A percentile compares a stretch with the other conserved stretches of the same genome.
Conservation (phyloP, 2,329 filamentous ascomycete genomes). For the Drechslerella coelobrocha region DNA sequence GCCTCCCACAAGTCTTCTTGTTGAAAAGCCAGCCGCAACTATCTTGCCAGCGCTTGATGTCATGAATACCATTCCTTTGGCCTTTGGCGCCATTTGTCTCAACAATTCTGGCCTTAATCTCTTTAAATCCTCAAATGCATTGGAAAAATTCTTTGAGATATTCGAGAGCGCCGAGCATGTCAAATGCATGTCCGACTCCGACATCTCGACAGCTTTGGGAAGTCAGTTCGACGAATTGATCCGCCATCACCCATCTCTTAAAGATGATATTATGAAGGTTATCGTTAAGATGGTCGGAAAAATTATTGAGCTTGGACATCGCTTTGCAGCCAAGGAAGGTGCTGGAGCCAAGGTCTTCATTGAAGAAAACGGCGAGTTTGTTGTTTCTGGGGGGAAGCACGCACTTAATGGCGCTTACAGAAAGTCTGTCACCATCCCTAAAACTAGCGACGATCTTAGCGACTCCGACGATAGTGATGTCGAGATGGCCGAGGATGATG, state of each 20-base stretch:
- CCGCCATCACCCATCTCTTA: slow-evolving; percentile 86
- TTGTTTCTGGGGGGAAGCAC: slow-evolving; percentile 66
- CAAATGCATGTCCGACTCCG: slow-evolving; percentile 77
- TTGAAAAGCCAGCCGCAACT: slow-evolving; percentile 65
- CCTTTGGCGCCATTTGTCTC: slow-evolving; percentile 91
- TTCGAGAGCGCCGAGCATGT: slow-evolving; percentile 93
- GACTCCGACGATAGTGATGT: slow-evolving; percentile 61
- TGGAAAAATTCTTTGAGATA: slow-evolving; percentile 91
- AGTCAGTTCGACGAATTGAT: slow-evolving; percentile 91
- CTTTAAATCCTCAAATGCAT: slow-evolving; percentile 79
- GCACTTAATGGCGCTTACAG: slow-evolving; percentile 53
- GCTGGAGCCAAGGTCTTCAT: slow-evolving; percentile 81
- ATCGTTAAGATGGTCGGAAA: slow-evolving; percentile 87
- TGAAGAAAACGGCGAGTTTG: slow-evolving; percentile 65
- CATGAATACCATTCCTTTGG: slow-evolving; percentile 82
- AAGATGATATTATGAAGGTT: slow-evolving; percentile 79
- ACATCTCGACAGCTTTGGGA: slow-evolving; percentile 76
- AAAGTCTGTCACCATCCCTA: slow-evolving; percentile 56
- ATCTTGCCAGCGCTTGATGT: slow-evolving; percentile 89
- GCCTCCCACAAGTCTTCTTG: slow-evolving; percentile 20
- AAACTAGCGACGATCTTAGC: slow-evolving; percentile 34
- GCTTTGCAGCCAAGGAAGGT: slow-evolving; percentile 71
- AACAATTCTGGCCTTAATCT: slow-evolving; percentile 86
- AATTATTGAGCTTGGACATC: slow-evolving; percentile 75
- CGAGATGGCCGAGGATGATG: slow-evolving; percentile 69